Base-by-base conservation (phyloP, 2,329 filamentous ascomycete species). In the Colletotrichum trifolii region DNA sequence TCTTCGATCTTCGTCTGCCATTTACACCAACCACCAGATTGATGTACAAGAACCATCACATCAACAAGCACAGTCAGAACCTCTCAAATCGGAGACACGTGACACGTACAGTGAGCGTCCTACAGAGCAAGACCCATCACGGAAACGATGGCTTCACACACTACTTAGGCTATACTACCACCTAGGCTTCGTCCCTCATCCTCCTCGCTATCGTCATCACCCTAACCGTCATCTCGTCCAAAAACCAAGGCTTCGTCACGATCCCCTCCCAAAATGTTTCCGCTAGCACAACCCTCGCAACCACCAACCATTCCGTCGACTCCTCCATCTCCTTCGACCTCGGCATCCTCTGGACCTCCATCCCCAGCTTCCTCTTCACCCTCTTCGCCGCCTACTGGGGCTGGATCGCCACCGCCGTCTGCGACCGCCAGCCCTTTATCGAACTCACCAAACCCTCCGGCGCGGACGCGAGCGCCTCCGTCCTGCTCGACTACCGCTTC, bases 401-500 rank as follows among this genome's bases (percentile, higher is more conserved):
- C 13, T 60, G 56, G 56, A 60, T 60, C 5, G 48, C 56, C 3
- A 13, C 9, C 9, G 34, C 56, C 17, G 8, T 60, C 8, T 33
- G 39, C 4, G 56, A 60, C 4, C 56, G 56, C 9, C 56, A 60
- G 4, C 56, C 56, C 7, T 60, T 52, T 4, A 42, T 60, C 48
- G 48, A 60, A n/a, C 39, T 60, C 34, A 47, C 47, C 46, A 60
- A 47, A 12, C 25, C 33, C 4, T 38, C 25, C 40, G 56, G 56
- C 12, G 33, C 56, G 5, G 56, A 53, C 7, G 56, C 56, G 15
- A 33, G 35, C 8, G 6, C 10, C 8, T 43, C 56, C 2, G 8
- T 60, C 7, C 48, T 60, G 33, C 13, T 60, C 13, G 56, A 60
- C 47, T 60, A 60, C 6, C 56, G 56, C 40, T 33, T 60, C 34